Evolutionary conservation across 2,329 filamentous ascomycete genomes (phyloP), one percentile per base, ranked within the genome.

Genomic region (Grosmannia penicillata): DNA sequence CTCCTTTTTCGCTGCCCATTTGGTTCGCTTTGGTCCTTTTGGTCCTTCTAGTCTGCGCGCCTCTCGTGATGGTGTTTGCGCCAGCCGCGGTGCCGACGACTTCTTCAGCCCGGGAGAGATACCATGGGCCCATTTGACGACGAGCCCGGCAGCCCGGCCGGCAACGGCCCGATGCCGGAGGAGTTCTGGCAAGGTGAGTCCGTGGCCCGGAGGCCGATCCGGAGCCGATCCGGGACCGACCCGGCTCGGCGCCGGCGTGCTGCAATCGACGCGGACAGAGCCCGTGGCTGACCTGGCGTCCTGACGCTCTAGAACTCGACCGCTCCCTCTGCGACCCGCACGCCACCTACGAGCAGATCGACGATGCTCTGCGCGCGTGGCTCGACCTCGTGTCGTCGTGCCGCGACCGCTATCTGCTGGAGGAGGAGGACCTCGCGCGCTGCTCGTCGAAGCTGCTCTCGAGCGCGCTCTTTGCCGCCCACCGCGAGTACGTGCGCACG

Each of bases 401-500:
- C 55, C 81, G 79, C 70, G 79, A 80, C 55, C 75, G 79, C 48
- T 83, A 81, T 55, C 69, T 85, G 45, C 66, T 73, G 41, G 78
- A 75, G 48, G 82, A 93, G 49, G 76, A 87, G 52, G 83, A 93
- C 51, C 68, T 94, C 41, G 76, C 78, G 19, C 74, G 68, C 49
- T 96, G 87, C 62, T 80, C 82, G 43, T 81, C 83, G 56, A 75
- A 75, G 56, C 70, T 98, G 27, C 66, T 93, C 41, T 68, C 78
- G 37, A 86, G 86, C 54, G 62, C 64, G 15, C 65, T 96, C 32
- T 98, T 93, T 57, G 59, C 62, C 21, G 59, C 68, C 13, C 79
- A 95, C 56, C 72, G 75, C 48, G 79, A 85, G 41, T 96, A 98
- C 59, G 82, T 96, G 45, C 82, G 89, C 45, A 82, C 75, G 32